Evolutionary conservation across 257 asterid genomes (phyloP).

Genomic region (Anisodus acutangulus): DNA sequence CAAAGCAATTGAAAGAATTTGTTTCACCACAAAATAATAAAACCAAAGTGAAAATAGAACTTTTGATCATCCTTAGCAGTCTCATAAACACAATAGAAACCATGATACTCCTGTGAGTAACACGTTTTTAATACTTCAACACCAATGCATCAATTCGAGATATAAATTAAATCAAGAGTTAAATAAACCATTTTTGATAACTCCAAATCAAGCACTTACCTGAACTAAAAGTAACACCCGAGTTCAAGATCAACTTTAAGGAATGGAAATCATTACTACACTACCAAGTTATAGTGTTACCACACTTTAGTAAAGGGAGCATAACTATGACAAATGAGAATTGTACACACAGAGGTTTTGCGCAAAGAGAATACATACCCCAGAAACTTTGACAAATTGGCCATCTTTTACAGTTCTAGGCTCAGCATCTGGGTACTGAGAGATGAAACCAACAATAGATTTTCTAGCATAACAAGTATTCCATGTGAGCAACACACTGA

Average conservation of each 20-base stretch:
- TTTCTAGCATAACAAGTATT: slow-evolving; percentile 77
- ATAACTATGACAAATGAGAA: not conserved
- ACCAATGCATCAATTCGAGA: not conserved
- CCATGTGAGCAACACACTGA: slow-evolving; percentile 62
- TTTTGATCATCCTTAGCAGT: not conserved
- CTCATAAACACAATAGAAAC: slow-evolving; percentile 2
- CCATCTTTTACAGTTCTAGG: slow-evolving; percentile 82
- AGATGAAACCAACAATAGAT: slow-evolving; percentile 62
- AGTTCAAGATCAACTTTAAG: not conserved
- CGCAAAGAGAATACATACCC: slow-evolving; percentile 57
- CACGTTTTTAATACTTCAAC: not conserved
- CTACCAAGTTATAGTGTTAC: slow-evolving; percentile 11
- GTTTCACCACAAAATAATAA: slow-evolving; percentile 13
- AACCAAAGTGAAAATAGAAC: not conserved
- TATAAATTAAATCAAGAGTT: not conserved
- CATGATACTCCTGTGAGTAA: not conserved
- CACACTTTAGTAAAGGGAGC: not conserved
- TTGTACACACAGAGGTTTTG: not conserved
- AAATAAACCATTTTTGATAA: too few species aligned
- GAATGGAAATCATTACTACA: not conserved
- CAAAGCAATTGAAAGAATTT: not conserved
- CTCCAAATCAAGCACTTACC: not conserved
- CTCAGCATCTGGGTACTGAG: slow-evolving; percentile 71
- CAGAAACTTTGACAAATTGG: slow-evolving; percentile 84
- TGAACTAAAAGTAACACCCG: not conserved